phyloP scores from a whole-genome alignment of 225 moss, liverwort and hornwort species.

The Sphagnum tenellum region DNA sequence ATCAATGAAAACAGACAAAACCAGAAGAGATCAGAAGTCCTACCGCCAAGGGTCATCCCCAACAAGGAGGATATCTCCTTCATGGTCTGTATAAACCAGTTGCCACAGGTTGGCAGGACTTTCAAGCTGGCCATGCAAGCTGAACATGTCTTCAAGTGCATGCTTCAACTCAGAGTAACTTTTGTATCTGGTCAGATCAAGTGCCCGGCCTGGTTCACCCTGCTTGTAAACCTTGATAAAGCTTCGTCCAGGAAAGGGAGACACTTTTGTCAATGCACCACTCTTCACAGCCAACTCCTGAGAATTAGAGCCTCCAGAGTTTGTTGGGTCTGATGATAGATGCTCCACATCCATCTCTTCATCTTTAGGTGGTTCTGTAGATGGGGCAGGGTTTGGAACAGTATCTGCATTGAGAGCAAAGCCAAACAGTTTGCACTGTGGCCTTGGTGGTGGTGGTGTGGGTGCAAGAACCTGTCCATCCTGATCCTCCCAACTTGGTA shows the following conservation, averaged over 20 bases:
- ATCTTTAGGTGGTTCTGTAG: no score
- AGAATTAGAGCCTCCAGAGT: no score
- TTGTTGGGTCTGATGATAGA: no score
- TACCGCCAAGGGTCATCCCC: constrained; percentile 63
- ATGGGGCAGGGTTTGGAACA: no score
- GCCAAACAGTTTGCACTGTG: constrained; percentile 5
- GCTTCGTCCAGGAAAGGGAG: no score
- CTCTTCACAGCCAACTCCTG: no score
- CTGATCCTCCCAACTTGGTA: no score
- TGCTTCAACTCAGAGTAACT: constrained; percentile 28
- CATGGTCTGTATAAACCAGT: constrained; percentile 48
- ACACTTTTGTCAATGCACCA: no score
- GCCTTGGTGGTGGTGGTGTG: background rate
- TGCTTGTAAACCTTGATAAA: constrained; percentile 31
- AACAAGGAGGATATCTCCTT: constrained; percentile 47
- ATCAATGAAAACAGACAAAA: background rate
- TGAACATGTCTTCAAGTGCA: constrained; percentile 29
- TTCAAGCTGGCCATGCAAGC: constrained; percentile 40
- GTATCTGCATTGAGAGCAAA: background rate
- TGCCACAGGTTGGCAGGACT: constrained; percentile 31
- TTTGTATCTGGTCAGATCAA: constrained; percentile 40
- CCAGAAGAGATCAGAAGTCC: constrained; percentile 1
- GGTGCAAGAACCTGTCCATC: no score
- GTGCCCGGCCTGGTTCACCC: constrained; percentile 37
- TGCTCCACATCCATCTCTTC: no score